Evolutionary conservation across 371 early-diverging fungal genomes (phyloP).

Genomic region (Syncephalastrum racemosum): DNA sequence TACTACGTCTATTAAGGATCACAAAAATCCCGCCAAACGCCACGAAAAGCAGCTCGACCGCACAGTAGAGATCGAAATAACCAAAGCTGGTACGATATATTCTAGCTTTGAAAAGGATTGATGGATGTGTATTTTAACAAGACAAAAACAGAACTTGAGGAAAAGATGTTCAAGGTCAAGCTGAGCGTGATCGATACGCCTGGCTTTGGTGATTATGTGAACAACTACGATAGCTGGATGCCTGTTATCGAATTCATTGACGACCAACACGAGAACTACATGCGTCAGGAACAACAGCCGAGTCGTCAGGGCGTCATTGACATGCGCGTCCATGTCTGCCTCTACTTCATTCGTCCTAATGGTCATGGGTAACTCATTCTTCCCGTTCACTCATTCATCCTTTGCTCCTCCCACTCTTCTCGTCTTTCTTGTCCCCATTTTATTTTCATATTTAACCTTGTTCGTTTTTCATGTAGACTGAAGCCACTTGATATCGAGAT

Average conservation of each 20-base stretch:
- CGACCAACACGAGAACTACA: slow-evolving; percentile 90
- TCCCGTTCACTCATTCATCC: slow-evolving; percentile 43
- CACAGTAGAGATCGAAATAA: slow-evolving; percentile 65
- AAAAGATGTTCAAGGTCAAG: slow-evolving; percentile 93
- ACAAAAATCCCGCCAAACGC: slow-evolving; percentile 51
- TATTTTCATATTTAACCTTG: background rate
- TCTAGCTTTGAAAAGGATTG: background rate
- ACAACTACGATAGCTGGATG: slow-evolving; percentile 70
- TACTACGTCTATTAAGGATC: slow-evolving; percentile 58
- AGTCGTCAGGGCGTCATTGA: slow-evolving; percentile 60
- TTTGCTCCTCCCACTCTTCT: slow-evolving; percentile 9
- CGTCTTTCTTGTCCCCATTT: slow-evolving; percentile 19
- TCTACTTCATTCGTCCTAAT: slow-evolving; percentile 91
- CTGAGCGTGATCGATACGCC: slow-evolving; percentile 89
- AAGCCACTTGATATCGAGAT: slow-evolving; percentile 91
- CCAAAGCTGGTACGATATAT: slow-evolving; percentile 64
- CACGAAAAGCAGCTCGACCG: slow-evolving; percentile 49
- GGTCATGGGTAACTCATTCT: slow-evolving; percentile 71
- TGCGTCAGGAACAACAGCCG: slow-evolving; percentile 70
- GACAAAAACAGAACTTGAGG: slow-evolving; percentile 78
- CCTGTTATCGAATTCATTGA: slow-evolving; percentile 83
- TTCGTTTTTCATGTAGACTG: slow-evolving; percentile 58
- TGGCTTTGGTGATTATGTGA: slow-evolving; percentile 88
- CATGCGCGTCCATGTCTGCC: slow-evolving; percentile 83
- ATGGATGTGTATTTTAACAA: background rate